A percentile compares a stretch with the other conserved stretches of the same genome.
These are phyloP conservation scores for Catharanthus roseus DNA, from an alignment of 257 asterid genomes.

Conservation along the genomic window DNA sequence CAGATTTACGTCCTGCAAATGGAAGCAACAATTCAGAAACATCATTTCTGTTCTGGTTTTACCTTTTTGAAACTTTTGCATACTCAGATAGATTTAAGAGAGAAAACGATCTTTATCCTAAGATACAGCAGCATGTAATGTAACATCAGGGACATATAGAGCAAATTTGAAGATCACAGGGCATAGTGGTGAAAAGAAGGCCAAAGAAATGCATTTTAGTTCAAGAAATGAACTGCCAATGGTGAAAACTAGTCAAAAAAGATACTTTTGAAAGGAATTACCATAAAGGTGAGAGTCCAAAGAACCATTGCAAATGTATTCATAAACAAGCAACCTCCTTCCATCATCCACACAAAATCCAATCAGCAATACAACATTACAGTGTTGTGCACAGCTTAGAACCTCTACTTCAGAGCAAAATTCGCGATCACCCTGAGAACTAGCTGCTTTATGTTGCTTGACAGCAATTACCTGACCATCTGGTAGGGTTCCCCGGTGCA, in stretches of 20 bases:
- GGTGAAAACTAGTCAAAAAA: not conserved
- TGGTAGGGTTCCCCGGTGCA: constrained; percentile 62
- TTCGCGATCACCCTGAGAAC: constrained; percentile 81
- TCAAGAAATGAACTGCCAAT: not conserved
- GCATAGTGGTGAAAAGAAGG: not conserved
- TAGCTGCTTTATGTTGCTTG: constrained; percentile 71
- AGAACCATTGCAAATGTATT: constrained; percentile 85
- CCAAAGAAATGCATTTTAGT: not conserved
- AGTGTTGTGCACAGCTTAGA: constrained; percentile 92
- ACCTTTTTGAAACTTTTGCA: not conserved
- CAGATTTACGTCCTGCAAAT: constrained; percentile 37
- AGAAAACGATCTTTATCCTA: not conserved
- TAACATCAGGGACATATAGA: not conserved
- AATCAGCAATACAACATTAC: constrained; percentile 83
- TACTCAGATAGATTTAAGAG: not conserved
- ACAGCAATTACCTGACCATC: constrained; percentile 81
- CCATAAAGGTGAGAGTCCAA: constrained; percentile 84
- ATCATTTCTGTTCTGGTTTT: not conserved
- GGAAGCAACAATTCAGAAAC: not conserved
- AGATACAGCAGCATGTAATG: not conserved
- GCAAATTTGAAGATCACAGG: not conserved
- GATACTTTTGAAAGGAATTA: constrained; percentile 12
- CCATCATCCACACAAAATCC: constrained; percentile 82
- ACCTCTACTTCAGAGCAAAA: constrained; percentile 89
- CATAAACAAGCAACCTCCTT: constrained; percentile 70